These are phyloP conservation scores for Leccinellum albellum DNA, from an alignment of 768 basidiomycete species.

Conservation along the genomic window DNA sequence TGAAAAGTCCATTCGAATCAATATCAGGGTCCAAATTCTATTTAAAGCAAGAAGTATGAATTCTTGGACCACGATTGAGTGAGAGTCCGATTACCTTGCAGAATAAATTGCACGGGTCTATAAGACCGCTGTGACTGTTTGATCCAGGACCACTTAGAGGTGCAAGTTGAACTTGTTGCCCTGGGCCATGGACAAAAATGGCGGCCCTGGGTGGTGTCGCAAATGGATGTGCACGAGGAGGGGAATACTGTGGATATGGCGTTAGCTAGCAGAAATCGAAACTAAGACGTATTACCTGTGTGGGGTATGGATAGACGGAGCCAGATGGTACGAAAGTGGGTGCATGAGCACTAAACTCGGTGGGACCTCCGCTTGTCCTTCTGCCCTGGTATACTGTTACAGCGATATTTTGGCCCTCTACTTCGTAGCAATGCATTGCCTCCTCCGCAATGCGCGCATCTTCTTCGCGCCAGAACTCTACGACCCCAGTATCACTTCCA, in stretches of 20 bases:
- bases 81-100: slow-evolving; percentile 57
- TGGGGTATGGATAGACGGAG: slow-evolving; percentile 60
- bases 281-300: slow-evolving; percentile 41
- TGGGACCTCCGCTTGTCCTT: slow-evolving; percentile 48
- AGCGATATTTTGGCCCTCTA: slow-evolving; percentile 81
- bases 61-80: neutral
- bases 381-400: slow-evolving; percentile 74
- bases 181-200: slow-evolving; percentile 79
- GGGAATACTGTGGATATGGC: slow-evolving; percentile 51
- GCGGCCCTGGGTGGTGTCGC: slow-evolving; percentile 35
- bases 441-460: slow-evolving; percentile 78
- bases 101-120: slow-evolving; percentile 88
- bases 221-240: slow-evolving; percentile 56
- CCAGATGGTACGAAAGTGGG: slow-evolving; percentile 74
- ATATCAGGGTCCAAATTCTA: slow-evolving; percentile 85
- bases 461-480: slow-evolving; percentile 87
- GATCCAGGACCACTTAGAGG: slow-evolving; percentile 74
- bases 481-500: slow-evolving; percentile 71
- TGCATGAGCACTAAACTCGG: slow-evolving; percentile 71
- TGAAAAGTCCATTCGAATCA: slow-evolving; percentile 79
- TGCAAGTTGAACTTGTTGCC: slow-evolving; percentile 85
- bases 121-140: slow-evolving; percentile 78
- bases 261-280: slow-evolving; percentile 1
- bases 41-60: slow-evolving; percentile 4
- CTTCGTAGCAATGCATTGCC: slow-evolving; percentile 77